Conservation (phyloP, 2,329 filamentous ascomycete genomes). For the Trichoderma endophyticum region DNA sequence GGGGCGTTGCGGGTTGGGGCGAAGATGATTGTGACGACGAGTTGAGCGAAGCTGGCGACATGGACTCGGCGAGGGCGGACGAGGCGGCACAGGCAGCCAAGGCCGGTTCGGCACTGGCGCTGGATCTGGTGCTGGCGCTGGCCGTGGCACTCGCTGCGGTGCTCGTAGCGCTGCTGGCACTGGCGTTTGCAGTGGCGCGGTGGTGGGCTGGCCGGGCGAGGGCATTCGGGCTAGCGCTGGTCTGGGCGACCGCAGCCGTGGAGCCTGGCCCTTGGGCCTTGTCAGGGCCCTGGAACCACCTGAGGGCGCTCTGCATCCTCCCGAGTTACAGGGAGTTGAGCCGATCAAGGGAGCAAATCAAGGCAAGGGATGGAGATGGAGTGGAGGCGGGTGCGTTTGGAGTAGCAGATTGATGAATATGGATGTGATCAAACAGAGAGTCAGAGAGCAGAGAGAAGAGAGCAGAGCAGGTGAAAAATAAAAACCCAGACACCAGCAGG, state of each 20-base stretch:
- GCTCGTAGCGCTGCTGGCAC: slow-evolving; percentile 21
- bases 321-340: neutral
- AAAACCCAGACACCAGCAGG: neutral
- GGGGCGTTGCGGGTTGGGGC: slow-evolving; percentile 35
- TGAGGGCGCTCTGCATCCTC: slow-evolving; percentile 26
- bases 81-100: slow-evolving; percentile 21
- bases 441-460: neutral
- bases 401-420: neutral
- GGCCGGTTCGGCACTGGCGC: slow-evolving; percentile 15
- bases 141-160: slow-evolving; percentile 22
- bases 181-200: slow-evolving; percentile 15
- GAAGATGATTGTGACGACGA: slow-evolving; percentile 36
- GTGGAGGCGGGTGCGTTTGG: neutral
- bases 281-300: slow-evolving; percentile 31
- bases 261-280: slow-evolving; percentile 15
- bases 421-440: neutral
- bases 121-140: slow-evolving; percentile 4
- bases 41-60: slow-evolving; percentile 33
- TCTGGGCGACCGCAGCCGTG: slow-evolving; percentile 1
- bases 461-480: neutral
- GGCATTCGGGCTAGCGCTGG: slow-evolving; percentile 13
- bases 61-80: slow-evolving; percentile 26
- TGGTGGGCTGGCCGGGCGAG: slow-evolving; percentile 15
- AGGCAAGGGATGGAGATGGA: neutral
- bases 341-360: neutral